A percentile compares a stretch with the other conserved stretches of the same genome.
Evolutionary conservation across 768 basidiomycete species (phyloP).

Genomic region (Calvatia gigantea): DNA sequence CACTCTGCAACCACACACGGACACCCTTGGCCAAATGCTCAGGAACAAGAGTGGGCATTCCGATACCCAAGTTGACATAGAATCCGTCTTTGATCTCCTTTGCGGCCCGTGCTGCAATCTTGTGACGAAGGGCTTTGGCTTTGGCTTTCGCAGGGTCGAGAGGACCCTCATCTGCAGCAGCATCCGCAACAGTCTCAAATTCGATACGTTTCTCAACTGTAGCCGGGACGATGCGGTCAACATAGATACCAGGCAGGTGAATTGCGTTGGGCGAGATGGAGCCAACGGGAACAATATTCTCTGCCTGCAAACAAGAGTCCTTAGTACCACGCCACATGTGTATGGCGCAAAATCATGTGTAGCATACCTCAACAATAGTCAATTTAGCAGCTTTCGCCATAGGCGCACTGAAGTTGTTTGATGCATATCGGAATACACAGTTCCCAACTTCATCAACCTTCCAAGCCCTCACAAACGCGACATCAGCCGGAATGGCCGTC

Average conservation of each 20-base stretch:
- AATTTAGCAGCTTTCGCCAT: slow-evolving; percentile 90
- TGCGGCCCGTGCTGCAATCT: slow-evolving; percentile 83
- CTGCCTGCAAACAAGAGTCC: slow-evolving; percentile 54
- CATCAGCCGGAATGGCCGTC: slow-evolving; percentile 72
- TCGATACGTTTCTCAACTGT: slow-evolving; percentile 79
- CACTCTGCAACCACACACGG: slow-evolving; percentile 87
- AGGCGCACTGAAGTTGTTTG: slow-evolving; percentile 81
- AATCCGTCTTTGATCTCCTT: slow-evolving; percentile 87
- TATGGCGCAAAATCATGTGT: neutral
- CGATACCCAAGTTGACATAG: slow-evolving; percentile 88
- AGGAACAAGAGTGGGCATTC: slow-evolving; percentile 88
- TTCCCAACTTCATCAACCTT: slow-evolving; percentile 92
- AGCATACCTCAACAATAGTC: slow-evolving; percentile 85
- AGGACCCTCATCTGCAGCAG: slow-evolving; percentile 23
- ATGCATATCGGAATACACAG: slow-evolving; percentile 86
- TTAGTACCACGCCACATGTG: neutral
- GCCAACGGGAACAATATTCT: slow-evolving; percentile 84
- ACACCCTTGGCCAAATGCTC: slow-evolving; percentile 72
- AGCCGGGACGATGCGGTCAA: slow-evolving; percentile 83
- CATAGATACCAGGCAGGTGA: slow-evolving; percentile 82
- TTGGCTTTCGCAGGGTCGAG: slow-evolving; percentile 48
- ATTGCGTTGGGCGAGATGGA: slow-evolving; percentile 77
- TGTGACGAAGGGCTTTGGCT: slow-evolving; percentile 55
- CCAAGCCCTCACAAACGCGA: slow-evolving; percentile 88
- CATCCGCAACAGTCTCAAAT: slow-evolving; percentile 62